Conservation (phyloP, 148 eudicot species). For the Fagopyrum homotropicum region DNA sequence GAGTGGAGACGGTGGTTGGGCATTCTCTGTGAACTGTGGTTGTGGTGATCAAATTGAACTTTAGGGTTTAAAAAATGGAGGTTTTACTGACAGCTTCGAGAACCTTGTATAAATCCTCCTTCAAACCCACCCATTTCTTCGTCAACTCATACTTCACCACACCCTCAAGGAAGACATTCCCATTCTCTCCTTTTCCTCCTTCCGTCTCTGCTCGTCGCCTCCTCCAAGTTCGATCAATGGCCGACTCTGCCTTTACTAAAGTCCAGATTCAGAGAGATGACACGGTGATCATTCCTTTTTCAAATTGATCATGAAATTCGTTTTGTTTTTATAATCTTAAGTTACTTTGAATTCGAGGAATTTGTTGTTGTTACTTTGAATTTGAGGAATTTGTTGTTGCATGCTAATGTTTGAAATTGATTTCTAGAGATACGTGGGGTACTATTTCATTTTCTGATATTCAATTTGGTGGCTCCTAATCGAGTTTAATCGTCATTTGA, state of each 20-base stretch:
- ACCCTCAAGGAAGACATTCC: background rate
- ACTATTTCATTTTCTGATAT: background rate
- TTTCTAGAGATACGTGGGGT: background rate
- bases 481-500: background rate
- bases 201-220: slow-evolving; percentile 16
- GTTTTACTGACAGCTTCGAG: background rate
- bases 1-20: background rate
- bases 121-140: background rate
- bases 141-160: background rate
- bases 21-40: background rate
- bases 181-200: background rate
- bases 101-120: background rate
- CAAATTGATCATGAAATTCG: background rate
- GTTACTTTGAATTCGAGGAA: background rate
- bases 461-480: background rate
- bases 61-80: slow-evolving; percentile 5
- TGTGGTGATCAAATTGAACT: background rate
- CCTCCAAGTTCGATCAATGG: slow-evolving; percentile 52
- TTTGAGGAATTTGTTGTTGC: background rate
- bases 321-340: background rate
- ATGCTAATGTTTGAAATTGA: background rate
- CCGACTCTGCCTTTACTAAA: slow-evolving; percentile 65
- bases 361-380: background rate
- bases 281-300: slow-evolving; percentile 38
- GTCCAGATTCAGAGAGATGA: slow-evolving; percentile 68